Evolutionary conservation across 2,329 filamentous ascomycete genomes (phyloP).

Genomic region (Dissoconium aciculare): DNA sequence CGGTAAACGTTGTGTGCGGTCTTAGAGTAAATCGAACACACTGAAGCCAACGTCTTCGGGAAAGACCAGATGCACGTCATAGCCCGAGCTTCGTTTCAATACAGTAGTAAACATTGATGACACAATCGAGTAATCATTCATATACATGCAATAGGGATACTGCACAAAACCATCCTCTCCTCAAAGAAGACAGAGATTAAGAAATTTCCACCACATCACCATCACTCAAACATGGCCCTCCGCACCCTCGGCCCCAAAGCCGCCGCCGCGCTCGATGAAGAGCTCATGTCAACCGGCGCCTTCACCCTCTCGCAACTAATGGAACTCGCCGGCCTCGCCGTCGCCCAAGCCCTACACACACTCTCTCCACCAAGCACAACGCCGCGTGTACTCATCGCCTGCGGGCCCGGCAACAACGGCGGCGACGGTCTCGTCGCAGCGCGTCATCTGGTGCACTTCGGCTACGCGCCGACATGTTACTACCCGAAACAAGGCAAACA

Average conservation of each 20-base stretch:
- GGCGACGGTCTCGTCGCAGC: slow-evolving; percentile 92
- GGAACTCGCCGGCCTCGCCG: slow-evolving; percentile 85
- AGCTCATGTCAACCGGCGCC: slow-evolving; percentile 76
- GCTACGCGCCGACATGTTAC: slow-evolving; percentile 76
- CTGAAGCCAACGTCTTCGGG: no score
- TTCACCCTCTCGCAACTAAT: slow-evolving; percentile 95
- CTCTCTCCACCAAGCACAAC: slow-evolving; percentile 64
- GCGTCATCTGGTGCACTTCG: slow-evolving; percentile 79
- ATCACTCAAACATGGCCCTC: slow-evolving; percentile 18
- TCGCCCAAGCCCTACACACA: slow-evolving; percentile 80
- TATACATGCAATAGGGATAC: no score
- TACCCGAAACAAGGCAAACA: slow-evolving; percentile 88
- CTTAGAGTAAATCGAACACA: no score
- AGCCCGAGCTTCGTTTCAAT: no score
- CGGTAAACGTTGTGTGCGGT: no score
- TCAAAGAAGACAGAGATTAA: no score
- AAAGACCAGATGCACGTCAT: no score
- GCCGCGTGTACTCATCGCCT: slow-evolving; percentile 67
- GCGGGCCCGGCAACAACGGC: slow-evolving; percentile 65
- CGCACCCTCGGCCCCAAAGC: slow-evolving; percentile 68
- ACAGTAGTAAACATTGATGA: no score
- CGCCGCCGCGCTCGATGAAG: slow-evolving; percentile 75
- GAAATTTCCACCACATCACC: no score
- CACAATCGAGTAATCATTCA: no score
- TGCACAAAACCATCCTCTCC: no score